Percentiles rank a stretch among this genome's conserved stretches.
These are phyloP conservation scores for Hermanozyma aechmeae DNA, from an alignment of 805 yeast genomes.

Conservation along the genomic window DNA sequence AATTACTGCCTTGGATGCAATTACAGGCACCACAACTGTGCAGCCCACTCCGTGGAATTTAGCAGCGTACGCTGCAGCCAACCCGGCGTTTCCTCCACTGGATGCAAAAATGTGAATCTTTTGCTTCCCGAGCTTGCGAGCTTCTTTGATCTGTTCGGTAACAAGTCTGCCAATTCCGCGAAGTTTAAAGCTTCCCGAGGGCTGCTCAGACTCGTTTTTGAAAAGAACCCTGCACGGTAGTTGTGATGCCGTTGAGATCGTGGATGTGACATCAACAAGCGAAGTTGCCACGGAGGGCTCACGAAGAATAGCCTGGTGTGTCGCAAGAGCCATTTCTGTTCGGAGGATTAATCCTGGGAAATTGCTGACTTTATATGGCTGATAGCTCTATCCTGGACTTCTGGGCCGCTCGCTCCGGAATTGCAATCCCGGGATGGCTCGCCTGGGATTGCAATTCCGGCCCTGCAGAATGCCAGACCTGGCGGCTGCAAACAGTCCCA, in stretches of 20 bases:
- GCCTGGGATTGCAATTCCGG: slow-evolving; percentile 3
- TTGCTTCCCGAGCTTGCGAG: slow-evolving; percentile 13
- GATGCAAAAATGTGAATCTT: slow-evolving; percentile 38
- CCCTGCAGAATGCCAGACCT: not conserved
- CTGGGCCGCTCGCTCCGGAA: too few relatives aligned
- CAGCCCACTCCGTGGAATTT: slow-evolving; percentile 28
- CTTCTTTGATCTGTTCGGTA: slow-evolving; percentile 18
- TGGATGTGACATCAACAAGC: slow-evolving; percentile 26
- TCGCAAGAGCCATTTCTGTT: too few relatives aligned
- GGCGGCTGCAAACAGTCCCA: slow-evolving; percentile 1
- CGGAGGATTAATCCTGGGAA: too few relatives aligned
- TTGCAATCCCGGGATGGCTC: slow-evolving; percentile 4
- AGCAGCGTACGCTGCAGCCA: slow-evolving; percentile 45
- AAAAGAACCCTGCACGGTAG: slow-evolving; percentile 31
- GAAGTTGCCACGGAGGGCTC: slow-evolving; percentile 28
- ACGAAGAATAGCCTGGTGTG: too few relatives aligned
- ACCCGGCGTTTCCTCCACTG: slow-evolving; percentile 49
- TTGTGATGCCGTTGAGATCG: slow-evolving; percentile 2
- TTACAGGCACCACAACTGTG: slow-evolving; percentile 53
- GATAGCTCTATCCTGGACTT: too few relatives aligned
- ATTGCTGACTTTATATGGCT: too few relatives aligned
- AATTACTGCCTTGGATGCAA: slow-evolving; percentile 37
- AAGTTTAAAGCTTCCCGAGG: slow-evolving; percentile 49
- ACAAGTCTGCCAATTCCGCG: slow-evolving; percentile 46
- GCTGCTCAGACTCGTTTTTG: slow-evolving; percentile 45